A percentile compares a stretch with the other conserved stretches of the same genome.
Evolutionary conservation across 23 red algal species (phyloP).

Genomic region (Gracilaria gracilis): DNA sequence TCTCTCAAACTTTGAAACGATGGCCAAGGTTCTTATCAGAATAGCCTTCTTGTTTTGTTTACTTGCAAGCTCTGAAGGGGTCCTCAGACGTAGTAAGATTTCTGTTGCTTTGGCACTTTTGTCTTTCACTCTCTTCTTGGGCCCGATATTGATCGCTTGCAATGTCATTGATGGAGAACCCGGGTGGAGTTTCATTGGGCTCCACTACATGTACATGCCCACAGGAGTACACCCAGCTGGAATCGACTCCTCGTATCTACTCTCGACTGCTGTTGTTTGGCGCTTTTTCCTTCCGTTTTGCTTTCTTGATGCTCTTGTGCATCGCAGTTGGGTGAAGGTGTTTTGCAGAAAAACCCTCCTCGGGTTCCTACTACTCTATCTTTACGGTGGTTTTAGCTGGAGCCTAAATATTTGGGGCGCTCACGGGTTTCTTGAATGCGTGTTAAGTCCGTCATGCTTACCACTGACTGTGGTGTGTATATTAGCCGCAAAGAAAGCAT

Average conservation of each 20-base stretch:
- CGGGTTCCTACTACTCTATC: constrained; percentile 3
- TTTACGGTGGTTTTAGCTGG: constrained; percentile 30
- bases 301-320: constrained; percentile 39
- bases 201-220: constrained; percentile 41
- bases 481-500: constrained; percentile 19
- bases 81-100: not conserved
- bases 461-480: constrained; percentile 37
- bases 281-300: constrained; percentile 31
- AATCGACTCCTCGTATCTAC: constrained; percentile 43
- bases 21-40: not conserved
- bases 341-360: constrained; percentile 2
- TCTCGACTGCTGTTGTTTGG: constrained; percentile 40
- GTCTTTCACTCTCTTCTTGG: constrained; percentile 8
- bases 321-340: not conserved
- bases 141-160: not conserved
- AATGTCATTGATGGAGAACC: constrained; percentile 27
- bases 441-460: constrained; percentile 54
- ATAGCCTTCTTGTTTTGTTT: constrained; percentile 16
- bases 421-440: constrained; percentile 31
- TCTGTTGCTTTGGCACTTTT: not conserved
- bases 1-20: constrained; percentile 45
- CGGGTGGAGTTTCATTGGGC: constrained; percentile 38
- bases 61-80: not conserved
- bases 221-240: constrained; percentile 35
- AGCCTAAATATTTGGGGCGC: constrained; percentile 54